A percentile compares a stretch with the other conserved stretches of the same genome.
Conservation (phyloP, 1,139 yeast species). For the Nadsonia commutata region DNA sequence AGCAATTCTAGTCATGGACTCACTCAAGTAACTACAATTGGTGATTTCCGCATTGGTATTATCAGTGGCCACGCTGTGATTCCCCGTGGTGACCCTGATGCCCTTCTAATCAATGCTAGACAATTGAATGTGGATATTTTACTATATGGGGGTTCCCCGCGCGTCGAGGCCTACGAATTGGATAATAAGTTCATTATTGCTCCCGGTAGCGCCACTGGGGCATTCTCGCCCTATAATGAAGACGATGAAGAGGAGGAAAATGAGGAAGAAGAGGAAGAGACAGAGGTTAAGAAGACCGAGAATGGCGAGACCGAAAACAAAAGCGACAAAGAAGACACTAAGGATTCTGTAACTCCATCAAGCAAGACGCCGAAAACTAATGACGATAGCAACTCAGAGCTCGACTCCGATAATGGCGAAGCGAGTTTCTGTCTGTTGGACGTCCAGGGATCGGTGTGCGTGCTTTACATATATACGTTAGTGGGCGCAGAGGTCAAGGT, state of each 20-base stretch:
- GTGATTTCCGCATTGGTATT: constrained; percentile 65
- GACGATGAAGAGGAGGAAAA: constrained; percentile 25
- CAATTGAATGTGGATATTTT: constrained; percentile 84
- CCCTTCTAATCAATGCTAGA: constrained; percentile 68
- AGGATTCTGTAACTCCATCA: constrained; percentile 4
- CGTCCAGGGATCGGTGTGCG: constrained; percentile 61
- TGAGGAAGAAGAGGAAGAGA: constrained; percentile 14
- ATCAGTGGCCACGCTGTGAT: constrained; percentile 74
- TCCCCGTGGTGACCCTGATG: constrained; percentile 78
- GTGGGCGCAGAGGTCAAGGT: constrained; percentile 78
- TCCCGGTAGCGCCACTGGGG: constrained; percentile 96
- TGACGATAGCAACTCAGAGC: constrained; percentile 5
- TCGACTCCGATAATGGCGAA: constrained; percentile 27
- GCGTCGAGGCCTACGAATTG: constrained; percentile 81
- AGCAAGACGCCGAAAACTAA: constrained; percentile 3
- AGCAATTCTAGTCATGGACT: constrained; percentile 14
- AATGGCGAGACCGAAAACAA: constrained; percentile 9
- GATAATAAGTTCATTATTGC: constrained; percentile 87
- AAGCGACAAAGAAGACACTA: constrained; percentile 9
- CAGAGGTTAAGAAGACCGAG: constrained; percentile 13
- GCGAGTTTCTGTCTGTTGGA: constrained; percentile 88
- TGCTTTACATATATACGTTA: constrained; percentile 72
- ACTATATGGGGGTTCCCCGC: constrained; percentile 94
- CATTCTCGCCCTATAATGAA: constrained; percentile 42
- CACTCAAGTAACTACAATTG: constrained; percentile 51